Conservation (phyloP, 371 early-diverging fungal genomes). For the Syncephalastrum sp. region DNA sequence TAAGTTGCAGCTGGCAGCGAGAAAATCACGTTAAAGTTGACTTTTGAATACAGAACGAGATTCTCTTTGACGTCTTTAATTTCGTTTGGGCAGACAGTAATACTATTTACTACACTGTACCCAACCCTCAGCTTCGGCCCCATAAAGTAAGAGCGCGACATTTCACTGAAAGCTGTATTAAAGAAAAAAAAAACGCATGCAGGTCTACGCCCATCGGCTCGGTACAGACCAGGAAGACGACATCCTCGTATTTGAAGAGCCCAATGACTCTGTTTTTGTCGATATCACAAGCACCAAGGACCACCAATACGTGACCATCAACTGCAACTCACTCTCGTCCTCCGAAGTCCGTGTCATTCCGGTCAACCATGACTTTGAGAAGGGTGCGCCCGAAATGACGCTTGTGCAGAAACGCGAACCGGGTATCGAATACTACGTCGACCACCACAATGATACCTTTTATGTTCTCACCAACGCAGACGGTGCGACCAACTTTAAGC, state of each 20-base stretch:
- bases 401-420: constrained; percentile 59
- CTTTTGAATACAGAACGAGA: constrained; percentile 40
- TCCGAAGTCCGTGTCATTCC: constrained; percentile 71
- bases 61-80: constrained; percentile 71
- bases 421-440: constrained; percentile 77
- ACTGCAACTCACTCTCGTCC: constrained; percentile 71
- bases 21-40: not conserved
- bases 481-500: constrained; percentile 58
- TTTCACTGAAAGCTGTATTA: not conserved
- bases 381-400: constrained; percentile 29
- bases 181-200: not conserved
- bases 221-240: constrained; percentile 60
- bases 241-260: constrained; percentile 66
- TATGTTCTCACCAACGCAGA: constrained; percentile 76
- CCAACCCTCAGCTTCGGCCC: constrained; percentile 74
- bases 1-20: not conserved
- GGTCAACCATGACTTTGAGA: constrained; percentile 45
- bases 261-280: constrained; percentile 69
- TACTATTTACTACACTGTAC: constrained; percentile 71
- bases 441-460: constrained; percentile 72
- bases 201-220: constrained; percentile 60
- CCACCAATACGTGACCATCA: constrained; percentile 70
- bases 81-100: constrained; percentile 77
- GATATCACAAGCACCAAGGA: constrained; percentile 84
- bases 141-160: constrained; percentile 40